A percentile compares a stretch with the other conserved stretches of the same genome.
phyloP scores from a whole-genome alignment of 768 basidiomycete genomes.

The Mycena latifolia region DNA sequence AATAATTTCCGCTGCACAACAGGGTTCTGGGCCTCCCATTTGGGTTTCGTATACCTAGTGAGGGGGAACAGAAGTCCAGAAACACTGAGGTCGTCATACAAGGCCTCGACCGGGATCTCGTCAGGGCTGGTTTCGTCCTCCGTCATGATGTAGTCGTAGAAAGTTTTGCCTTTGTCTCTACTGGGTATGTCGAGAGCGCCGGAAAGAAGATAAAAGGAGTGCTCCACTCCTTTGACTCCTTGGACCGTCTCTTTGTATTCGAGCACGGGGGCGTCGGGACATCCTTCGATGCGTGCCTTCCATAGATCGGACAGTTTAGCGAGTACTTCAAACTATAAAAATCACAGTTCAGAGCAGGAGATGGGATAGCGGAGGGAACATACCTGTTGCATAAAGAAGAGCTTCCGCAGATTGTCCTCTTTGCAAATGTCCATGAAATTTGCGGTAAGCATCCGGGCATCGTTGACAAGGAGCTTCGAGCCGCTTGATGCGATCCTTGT shows the following conservation, averaged over 20 bases:
- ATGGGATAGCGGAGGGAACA: constrained; percentile 14
- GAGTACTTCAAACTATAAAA: constrained; percentile 60
- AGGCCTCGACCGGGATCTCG: constrained; percentile 57
- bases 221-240: constrained; percentile 46
- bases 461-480: constrained; percentile 55
- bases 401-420: constrained; percentile 57
- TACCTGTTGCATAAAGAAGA: constrained; percentile 68
- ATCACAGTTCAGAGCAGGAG: neutral
- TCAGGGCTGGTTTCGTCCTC: constrained; percentile 46
- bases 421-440: constrained; percentile 63
- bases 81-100: constrained; percentile 64
- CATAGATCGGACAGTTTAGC: constrained; percentile 60
- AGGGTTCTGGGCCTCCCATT: constrained; percentile 54
- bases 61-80: constrained; percentile 60
- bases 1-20: constrained; percentile 53
- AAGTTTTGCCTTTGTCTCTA: constrained; percentile 53
- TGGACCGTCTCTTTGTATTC: constrained; percentile 48
- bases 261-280: constrained; percentile 60
- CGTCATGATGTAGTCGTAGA: constrained; percentile 61
- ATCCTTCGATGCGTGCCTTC: constrained; percentile 62
- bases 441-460: constrained; percentile 52
- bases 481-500: constrained; percentile 40
- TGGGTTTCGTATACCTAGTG: constrained; percentile 49
- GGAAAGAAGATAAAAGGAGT: constrained; percentile 55
- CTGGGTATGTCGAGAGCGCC: constrained; percentile 56